A percentile compares a stretch with the other conserved stretches of the same genome.
Conservation (phyloP, 257 asterid species). For the Datura wrightii region DNA sequence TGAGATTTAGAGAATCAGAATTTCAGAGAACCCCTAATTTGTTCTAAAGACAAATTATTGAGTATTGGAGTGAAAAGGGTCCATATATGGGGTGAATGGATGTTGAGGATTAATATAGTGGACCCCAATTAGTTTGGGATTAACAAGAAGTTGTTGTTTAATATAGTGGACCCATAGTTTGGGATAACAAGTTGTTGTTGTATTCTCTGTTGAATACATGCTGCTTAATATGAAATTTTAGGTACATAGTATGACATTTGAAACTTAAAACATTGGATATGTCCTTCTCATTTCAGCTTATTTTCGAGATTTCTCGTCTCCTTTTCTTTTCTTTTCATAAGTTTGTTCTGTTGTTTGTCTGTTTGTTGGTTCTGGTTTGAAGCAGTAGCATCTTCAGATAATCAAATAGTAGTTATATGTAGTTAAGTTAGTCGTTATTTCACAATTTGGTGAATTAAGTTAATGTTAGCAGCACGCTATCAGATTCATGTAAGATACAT, state of each 20-base stretch:
- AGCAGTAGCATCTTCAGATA: background rate
- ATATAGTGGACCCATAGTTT: background rate
- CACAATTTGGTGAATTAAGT: background rate
- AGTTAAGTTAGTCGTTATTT: background rate
- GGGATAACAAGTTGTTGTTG: background rate
- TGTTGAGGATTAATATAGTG: background rate
- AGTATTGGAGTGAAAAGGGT: background rate
- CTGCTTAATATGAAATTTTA: background rate
- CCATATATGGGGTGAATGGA: background rate
- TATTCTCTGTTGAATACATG: background rate
- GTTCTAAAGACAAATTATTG: background rate
- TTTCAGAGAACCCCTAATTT: slow-evolving; percentile 11
- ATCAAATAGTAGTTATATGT: background rate
- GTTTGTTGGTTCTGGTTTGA: background rate
- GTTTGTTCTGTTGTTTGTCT: background rate
- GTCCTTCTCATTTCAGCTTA: background rate
- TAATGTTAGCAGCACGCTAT: background rate
- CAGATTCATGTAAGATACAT: background rate
- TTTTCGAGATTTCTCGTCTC: background rate
- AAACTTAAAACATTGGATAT: background rate
- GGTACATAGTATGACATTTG: slow-evolving; percentile 3
- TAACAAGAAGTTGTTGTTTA: background rate
- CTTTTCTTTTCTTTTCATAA: background rate
- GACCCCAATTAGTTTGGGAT: background rate
- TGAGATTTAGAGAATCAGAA: background rate